These are phyloP conservation scores for Phytophthora colocasiae DNA, from an alignment of 352 stramenopile genomes.

Conservation along the genomic window DNA sequence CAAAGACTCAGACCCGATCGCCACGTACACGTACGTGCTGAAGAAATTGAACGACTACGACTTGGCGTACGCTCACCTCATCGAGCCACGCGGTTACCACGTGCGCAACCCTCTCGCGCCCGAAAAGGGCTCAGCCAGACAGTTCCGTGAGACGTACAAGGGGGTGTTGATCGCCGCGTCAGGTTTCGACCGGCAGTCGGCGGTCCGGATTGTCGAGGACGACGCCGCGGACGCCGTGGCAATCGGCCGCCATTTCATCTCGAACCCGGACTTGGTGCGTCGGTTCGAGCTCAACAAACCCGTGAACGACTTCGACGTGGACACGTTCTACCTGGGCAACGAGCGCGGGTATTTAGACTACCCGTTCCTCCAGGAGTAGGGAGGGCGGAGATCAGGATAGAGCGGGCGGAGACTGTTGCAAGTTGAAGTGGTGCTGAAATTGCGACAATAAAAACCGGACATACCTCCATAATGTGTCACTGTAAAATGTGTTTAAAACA, in stretches of 20 bases:
- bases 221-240: conserved; percentile 66
- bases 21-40: conserved; percentile 61
- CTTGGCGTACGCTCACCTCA: conserved; percentile 65
- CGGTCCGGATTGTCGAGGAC: conserved; percentile 58
- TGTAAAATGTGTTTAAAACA: neutral
- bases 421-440: conserved; percentile 5
- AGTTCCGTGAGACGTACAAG: conserved; percentile 71
- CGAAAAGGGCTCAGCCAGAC: conserved; percentile 45
- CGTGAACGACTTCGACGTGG: conserved; percentile 51
- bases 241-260: conserved; percentile 77
- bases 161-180: conserved; percentile 66
- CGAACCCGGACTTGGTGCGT: conserved; percentile 76
- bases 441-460: conserved; percentile 1
- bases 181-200: conserved; percentile 57
- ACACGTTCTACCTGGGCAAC: conserved; percentile 57
- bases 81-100: conserved; percentile 65
- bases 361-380: conserved; percentile 42
- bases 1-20: conserved; percentile 51
- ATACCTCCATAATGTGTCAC: neutral
- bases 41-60: conserved; percentile 65
- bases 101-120: conserved; percentile 42
- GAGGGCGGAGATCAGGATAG: neutral
- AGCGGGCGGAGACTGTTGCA: conserved; percentile 11
- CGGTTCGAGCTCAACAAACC: conserved; percentile 54
- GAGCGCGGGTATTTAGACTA: conserved; percentile 64